Evolutionary conservation across 73 alveolate genomes (phyloP), one percentile per base, ranked within the genome.

Genomic region (Paramecium bursaria): DNA sequence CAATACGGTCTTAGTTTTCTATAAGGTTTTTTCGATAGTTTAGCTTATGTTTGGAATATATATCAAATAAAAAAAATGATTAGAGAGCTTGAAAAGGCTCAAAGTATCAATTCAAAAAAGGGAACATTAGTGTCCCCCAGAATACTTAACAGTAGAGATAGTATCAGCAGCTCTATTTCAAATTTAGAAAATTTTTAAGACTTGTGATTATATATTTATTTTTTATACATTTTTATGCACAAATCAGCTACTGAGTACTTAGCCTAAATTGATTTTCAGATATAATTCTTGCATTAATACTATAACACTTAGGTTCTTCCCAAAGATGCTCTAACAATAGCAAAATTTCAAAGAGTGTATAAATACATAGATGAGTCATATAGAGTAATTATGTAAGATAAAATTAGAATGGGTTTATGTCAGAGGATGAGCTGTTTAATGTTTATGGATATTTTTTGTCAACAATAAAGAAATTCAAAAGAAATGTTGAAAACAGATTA

Each of bases 401-500:
- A 6, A 48, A 4, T 48, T 48, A 48, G 61, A 48, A 48, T 48
- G 26, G 26, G 4, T 48, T 11, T 48, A 9, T 48, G 6, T 11
- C 6, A 39, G 82, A 67, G 7, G 82, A 31, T 21, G 53, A 47
- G 10, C 25, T 67, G 25, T 67, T 67, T 67, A 39, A n/a, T 25
- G 82, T 67, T 35, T 67, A 67, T 67, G 82, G 82, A 67, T 67
- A 25, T 27, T 33, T 67, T 23, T 27, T 67, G 6, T 15, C 33
- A 67, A 67, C 82, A 33, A 46, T 67, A 22, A 67, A 67, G 82
- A 67, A 67, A 67, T 67, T 67, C 44, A 67, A 67, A 67, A 31
- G 82, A 67, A 33, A 67, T 39, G 0, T 67, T 3, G 82, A 67
- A 67, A 67, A 67, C 55, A 67, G 23, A 67, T 21, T 67, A 3